Percentiles rank a stretch among this genome's conserved stretches.
Conservation (phyloP, 2,329 filamentous ascomycete genomes). For the Lizonia empirigonia region DNA sequence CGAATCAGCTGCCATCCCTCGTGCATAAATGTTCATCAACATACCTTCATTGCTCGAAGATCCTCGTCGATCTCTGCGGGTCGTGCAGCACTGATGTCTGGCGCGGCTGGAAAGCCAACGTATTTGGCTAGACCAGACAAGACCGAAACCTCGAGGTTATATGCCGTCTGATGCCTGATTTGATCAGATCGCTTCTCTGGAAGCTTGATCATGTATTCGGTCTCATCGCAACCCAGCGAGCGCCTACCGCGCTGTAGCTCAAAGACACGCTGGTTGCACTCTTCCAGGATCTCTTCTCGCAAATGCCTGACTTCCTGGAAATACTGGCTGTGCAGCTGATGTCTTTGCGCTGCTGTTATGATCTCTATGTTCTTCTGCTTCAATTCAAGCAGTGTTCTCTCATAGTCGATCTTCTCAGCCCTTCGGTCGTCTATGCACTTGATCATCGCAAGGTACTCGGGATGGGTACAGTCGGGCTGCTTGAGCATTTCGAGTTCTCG, state of each 20-base stretch:
- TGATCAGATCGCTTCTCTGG: slow-evolving; percentile 77
- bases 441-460: slow-evolving; percentile 89
- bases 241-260: slow-evolving; percentile 89
- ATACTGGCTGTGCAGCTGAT: slow-evolving; percentile 88
- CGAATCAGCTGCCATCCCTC: slow-evolving; percentile 29
- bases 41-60: slow-evolving; percentile 85
- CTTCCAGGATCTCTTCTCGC: slow-evolving; percentile 78
- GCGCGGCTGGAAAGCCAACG: slow-evolving; percentile 94
- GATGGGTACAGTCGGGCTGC: slow-evolving; percentile 71
- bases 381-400: slow-evolving; percentile 74
- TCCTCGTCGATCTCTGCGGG: slow-evolving; percentile 81
- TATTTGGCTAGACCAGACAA: slow-evolving; percentile 91
- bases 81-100: slow-evolving; percentile 75
- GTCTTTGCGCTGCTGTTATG: slow-evolving; percentile 78
- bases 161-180: slow-evolving; percentile 82
- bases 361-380: slow-evolving; percentile 72
- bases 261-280: slow-evolving; percentile 88
- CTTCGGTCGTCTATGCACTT: slow-evolving; percentile 82
- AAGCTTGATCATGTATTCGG: slow-evolving; percentile 82
- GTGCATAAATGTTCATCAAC: slow-evolving; percentile 45
- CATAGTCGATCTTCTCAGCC: slow-evolving; percentile 78
- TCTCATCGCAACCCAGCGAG: slow-evolving; percentile 75
- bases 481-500: slow-evolving; percentile 66
- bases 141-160: slow-evolving; percentile 93
- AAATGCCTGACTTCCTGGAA: slow-evolving; percentile 85